Evolutionary conservation across 768 basidiomycete species (phyloP), one percentile per base, ranked within the genome.

Genomic region (Gymnopilus dilepis): DNA sequence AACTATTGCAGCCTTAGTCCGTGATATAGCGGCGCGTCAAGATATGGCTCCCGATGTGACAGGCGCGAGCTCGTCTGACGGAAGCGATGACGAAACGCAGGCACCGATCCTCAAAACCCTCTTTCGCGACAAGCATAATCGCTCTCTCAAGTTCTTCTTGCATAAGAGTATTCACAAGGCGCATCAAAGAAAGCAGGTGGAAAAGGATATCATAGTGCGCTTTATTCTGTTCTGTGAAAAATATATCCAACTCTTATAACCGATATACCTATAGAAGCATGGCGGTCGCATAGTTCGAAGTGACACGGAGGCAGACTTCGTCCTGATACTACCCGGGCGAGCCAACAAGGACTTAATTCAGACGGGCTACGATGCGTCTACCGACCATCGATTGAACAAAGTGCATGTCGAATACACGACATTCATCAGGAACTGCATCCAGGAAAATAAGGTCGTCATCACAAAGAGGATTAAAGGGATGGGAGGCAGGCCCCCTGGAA

Each of bases 201-300:
- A 58, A 0, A 4, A 31, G 15, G 68, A 74, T n/a, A 80, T 81
- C n/a, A 61, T 74, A 69, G 81, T 79, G 67, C 19, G 69, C 19
- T 38, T n/a, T 24, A 42, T 30, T 40, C 28, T 24, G 15, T 9
- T 42, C 11, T 59, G 8, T 6, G 13, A 48, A 38, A 7, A 33
- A 19, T 40, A 22, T 45, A 37, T 28, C 28, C 1, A 15, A 56
- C 34, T 54, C 54, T 56, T 38, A 45, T 2, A 37, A 9, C 34
- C 34, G 34, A 2, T 33, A 13, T 24, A 5, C 22, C 17, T 21
- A 31, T 50, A 77, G 76, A 51, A 58, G 38, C 33, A 75, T 63
- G 76, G 76, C 4, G 76, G 76, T 4, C 65, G 53, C 6, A 65
- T 73, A 0, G 63, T 69, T 19, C 61, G 64, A 6, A 58, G 52